Evolutionary conservation across 805 yeast species (phyloP), one percentile per base, ranked within the genome.

Genomic region (Candida ascalaphidarum): DNA sequence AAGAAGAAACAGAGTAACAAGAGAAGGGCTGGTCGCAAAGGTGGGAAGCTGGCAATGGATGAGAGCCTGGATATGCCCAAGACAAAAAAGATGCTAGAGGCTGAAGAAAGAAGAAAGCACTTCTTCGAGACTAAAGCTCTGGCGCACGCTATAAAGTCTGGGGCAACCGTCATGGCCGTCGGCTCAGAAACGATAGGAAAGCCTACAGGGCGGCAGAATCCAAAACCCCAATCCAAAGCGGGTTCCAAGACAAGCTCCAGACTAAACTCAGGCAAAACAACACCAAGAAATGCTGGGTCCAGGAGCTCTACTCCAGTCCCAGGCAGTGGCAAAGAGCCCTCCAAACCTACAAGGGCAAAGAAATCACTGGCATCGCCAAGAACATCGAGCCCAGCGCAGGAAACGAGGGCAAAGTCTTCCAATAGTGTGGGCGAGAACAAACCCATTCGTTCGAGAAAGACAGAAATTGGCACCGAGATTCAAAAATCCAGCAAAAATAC

Each of bases 41-140:
- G 27, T 13, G 45, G 55, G 34, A 7, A 7, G 8, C 8, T 8
- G 21, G 31, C 32, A 17, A 28, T 14, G 11, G 48, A 50, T 1
- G 40, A 33, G 27, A n/a, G n/a, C n/a, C 8, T 8, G 21, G 31
- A 32, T 14, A 28, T 14, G 11, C 49, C 51, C 2, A 41, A 33
- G 27, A n/a, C n/a, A n/a, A 42, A 35, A 22, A 41, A 34, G 7
- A 53, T 52, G 30, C 49, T 53, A 2, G 57, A 45, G 17, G 52
- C 55, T 10, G 60, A 55, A 27, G 57, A 51, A 22, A 44, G 66
- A 36, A 47, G 53, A 29, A 65, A 61, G 4, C 61, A 61, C 32
- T 61, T 58, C 35, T 46, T 49, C 18, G 50, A 37, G 11, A 43
- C 55, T 10, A 52, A 55, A 33, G 58, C 55, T 18, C 44, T 42